Conservation (phyloP, 495 filamentous ascomycete genomes). For the Symbiotaphrina buchneri region DNA sequence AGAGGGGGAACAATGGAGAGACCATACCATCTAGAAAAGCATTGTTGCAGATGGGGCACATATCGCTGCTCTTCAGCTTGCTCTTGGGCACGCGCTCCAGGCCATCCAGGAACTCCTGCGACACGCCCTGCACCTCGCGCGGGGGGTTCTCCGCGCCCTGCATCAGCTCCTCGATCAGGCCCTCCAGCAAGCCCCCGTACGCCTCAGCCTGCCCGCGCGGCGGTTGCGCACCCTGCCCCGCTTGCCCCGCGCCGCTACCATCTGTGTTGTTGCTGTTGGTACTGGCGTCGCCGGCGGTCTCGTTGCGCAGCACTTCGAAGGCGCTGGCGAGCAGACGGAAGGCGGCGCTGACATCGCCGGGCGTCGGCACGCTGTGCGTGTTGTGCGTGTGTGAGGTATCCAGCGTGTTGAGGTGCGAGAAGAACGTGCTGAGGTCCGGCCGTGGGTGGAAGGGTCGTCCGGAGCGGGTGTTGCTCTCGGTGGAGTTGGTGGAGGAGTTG, state of each 20-base stretch:
- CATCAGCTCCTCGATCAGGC: slow-evolving; percentile 39
- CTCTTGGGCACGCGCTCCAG: slow-evolving; percentile 63
- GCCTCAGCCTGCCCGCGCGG: slow-evolving; percentile 4
- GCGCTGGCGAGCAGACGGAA: slow-evolving; percentile 38
- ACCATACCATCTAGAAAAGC: slow-evolving; percentile 49
- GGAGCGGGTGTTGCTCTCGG: slow-evolving; percentile 11
- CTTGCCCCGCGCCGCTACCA: too few species aligned
- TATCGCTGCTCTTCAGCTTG: slow-evolving; percentile 37
- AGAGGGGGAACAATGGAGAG: not conserved
- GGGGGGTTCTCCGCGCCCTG: slow-evolving; percentile 41
- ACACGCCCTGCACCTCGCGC: slow-evolving; percentile 45
- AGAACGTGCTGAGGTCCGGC: slow-evolving; percentile 78
- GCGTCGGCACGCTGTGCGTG: slow-evolving; percentile 44
- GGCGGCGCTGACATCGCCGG: slow-evolving; percentile 42
- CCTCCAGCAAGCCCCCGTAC: slow-evolving; percentile 25
- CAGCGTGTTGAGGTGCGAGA: slow-evolving; percentile 47
- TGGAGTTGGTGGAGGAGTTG: slow-evolving; percentile 19
- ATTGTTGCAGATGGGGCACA: slow-evolving; percentile 74
- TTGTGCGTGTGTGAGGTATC: slow-evolving; percentile 26
- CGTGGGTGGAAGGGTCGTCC: slow-evolving; percentile 23
- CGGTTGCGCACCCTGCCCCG: too few species aligned
- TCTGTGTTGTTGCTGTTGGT: too few species aligned
- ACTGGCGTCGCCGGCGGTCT: slow-evolving; percentile 2
- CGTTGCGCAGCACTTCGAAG: slow-evolving; percentile 17
- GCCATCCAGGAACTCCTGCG: slow-evolving; percentile 58